Percentiles rank a stretch among this genome's conserved stretches.
Evolutionary conservation across 768 basidiomycete genomes (phyloP).

Genomic region (Amanita exitialis): DNA sequence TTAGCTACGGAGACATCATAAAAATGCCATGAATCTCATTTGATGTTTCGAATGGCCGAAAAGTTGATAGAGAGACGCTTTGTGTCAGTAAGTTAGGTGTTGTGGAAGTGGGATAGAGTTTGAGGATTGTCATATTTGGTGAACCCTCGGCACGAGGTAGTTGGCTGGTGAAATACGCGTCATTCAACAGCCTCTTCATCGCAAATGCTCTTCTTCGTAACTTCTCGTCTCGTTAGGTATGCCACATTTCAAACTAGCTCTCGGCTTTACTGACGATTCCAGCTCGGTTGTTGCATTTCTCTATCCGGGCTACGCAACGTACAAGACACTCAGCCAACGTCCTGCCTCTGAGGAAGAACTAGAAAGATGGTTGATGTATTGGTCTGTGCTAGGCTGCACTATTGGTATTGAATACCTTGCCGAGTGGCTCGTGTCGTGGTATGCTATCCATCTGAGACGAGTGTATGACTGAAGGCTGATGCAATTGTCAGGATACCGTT

Average conservation of each 20-base stretch:
- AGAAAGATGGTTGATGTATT: constrained; percentile 96
- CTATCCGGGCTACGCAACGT: constrained; percentile 94
- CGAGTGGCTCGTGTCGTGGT: constrained; percentile 88
- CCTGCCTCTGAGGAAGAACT: constrained; percentile 78
- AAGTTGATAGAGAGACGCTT: no score
- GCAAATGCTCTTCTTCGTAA: constrained; percentile 38
- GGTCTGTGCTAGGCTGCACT: constrained; percentile 82
- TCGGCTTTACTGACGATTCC: constrained; percentile 1
- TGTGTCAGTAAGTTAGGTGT: no score
- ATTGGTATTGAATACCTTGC: constrained; percentile 75
- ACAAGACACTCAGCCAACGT: constrained; percentile 85
- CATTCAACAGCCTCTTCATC: neutral
- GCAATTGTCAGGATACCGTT: constrained; percentile 65
- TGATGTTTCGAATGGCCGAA: neutral
- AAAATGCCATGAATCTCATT: neutral
- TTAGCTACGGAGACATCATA: constrained; percentile 5
- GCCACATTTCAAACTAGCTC: neutral
- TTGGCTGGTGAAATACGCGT: neutral
- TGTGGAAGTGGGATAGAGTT: no score
- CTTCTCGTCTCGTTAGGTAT: constrained; percentile 39
- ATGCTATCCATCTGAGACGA: constrained; percentile 16
- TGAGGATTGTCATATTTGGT: neutral
- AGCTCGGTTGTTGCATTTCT: constrained; percentile 75
- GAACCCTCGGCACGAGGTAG: neutral
- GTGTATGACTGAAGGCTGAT: neutral